These are phyloP conservation scores for Thoreauomyces humboldtii DNA, from an alignment of 192 early-diverging fungal genomes.

Conservation along the genomic window DNA sequence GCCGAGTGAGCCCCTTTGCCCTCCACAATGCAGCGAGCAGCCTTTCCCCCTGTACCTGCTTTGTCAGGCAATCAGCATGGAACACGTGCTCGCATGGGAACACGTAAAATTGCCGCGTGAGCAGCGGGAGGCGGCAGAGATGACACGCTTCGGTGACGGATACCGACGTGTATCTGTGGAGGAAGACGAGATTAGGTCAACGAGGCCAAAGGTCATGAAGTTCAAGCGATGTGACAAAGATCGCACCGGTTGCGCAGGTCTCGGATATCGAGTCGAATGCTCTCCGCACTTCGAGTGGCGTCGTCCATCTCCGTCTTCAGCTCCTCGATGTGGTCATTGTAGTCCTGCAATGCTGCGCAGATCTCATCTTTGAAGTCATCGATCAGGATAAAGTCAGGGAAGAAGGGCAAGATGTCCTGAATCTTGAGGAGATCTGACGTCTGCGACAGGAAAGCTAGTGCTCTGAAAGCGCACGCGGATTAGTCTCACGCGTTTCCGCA, in stretches of 20 bases:
- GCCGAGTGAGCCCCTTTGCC: slow-evolving; percentile 2
- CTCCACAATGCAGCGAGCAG: too few relatives aligned
- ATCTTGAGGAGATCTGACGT: slow-evolving; percentile 79
- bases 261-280: slow-evolving; percentile 87
- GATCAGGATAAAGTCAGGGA: slow-evolving; percentile 96
- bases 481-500: background rate
- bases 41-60: slow-evolving; percentile 17
- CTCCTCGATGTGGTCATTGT: slow-evolving; percentile 85
- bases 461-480: slow-evolving; percentile 43
- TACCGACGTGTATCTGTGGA: slow-evolving; percentile 59
- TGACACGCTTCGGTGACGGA: slow-evolving; percentile 74
- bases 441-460: slow-evolving; percentile 76
- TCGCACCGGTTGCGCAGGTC: slow-evolving; percentile 74
- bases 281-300: slow-evolving; percentile 85
- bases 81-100: slow-evolving; percentile 96
- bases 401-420: slow-evolving; percentile 94
- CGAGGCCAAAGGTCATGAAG: too few relatives aligned
- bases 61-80: slow-evolving; percentile 88
- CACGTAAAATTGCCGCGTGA: slow-evolving; percentile 86
- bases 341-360: slow-evolving; percentile 84
- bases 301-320: slow-evolving; percentile 95
- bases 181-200: too few relatives aligned
- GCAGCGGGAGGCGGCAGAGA: slow-evolving; percentile 71
- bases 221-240: too few relatives aligned
- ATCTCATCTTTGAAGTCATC: slow-evolving; percentile 98